Conservation (phyloP, 495 filamentous ascomycete genomes). For the Hyaloscypha bicolor region DNA sequence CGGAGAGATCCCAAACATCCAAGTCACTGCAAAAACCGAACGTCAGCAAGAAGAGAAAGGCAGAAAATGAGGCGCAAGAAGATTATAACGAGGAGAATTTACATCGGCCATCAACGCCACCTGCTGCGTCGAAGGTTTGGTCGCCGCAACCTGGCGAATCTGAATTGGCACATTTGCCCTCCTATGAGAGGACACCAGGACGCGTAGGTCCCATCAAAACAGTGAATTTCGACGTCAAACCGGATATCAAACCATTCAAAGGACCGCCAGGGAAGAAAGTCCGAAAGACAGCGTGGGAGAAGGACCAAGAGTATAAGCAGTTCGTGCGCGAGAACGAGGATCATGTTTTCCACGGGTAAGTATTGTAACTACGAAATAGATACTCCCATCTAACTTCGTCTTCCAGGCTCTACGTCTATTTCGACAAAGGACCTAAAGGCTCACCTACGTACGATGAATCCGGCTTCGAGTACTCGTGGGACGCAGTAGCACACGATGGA, state of each 20-base stretch:
- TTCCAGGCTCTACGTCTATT: slow-evolving; percentile 24
- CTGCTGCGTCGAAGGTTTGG: not conserved
- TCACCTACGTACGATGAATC: slow-evolving; percentile 38
- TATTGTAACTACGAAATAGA: slow-evolving; percentile 7
- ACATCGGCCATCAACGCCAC: not conserved
- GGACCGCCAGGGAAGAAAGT: slow-evolving; percentile 22
- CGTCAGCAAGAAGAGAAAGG: slow-evolving; percentile 14
- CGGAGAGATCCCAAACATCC: not conserved
- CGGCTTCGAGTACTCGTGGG: slow-evolving; percentile 39
- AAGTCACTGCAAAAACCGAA: not conserved
- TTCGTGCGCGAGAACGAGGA: not conserved
- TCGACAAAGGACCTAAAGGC: slow-evolving; percentile 29
- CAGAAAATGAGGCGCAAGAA: not conserved
- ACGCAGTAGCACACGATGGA: slow-evolving; percentile 30
- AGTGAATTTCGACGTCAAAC: no score
- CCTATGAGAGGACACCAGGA: slow-evolving; percentile 12
- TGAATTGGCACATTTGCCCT: not conserved
- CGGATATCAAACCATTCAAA: slow-evolving; percentile 22
- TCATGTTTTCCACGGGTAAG: slow-evolving; percentile 13
- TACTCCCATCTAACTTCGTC: not conserved
- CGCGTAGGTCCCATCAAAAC: slow-evolving; percentile 16
- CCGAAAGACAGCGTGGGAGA: slow-evolving; percentile 12
- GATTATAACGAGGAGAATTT: slow-evolving; percentile 2
- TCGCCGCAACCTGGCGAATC: slow-evolving; percentile 5
- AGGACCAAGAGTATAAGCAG: slow-evolving; percentile 21